Evolutionary conservation across 2,329 filamentous ascomycete genomes (phyloP).

Genomic region (Curvularia sp.): DNA sequence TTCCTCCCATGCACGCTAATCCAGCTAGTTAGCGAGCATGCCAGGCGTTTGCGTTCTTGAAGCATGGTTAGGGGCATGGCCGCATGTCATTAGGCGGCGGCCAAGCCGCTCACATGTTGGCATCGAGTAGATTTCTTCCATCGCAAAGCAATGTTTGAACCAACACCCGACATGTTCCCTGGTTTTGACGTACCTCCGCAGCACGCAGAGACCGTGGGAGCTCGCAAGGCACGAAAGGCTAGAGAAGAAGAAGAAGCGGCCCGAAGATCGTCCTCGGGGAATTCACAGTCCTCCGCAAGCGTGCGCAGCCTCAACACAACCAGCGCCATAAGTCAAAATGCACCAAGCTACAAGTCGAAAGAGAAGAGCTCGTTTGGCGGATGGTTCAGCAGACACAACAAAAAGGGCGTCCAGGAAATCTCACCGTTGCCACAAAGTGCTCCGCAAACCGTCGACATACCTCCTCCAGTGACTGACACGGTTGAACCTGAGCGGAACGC

Average conservation of each 20-base stretch:
- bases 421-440: constrained; percentile 22
- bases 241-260: constrained; percentile 29
- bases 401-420: constrained; percentile 37
- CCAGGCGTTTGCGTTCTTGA: constrained; percentile 2
- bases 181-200: constrained; percentile 37
- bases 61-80: constrained; percentile 7
- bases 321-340: constrained; percentile 14
- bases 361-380: constrained; percentile 23
- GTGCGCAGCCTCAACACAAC: constrained; percentile 15
- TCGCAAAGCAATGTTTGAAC: constrained; percentile 2
- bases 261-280: constrained; percentile 28
- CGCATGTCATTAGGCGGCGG: constrained; percentile 1
- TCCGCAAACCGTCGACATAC: constrained; percentile 20
- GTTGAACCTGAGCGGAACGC: constrained; percentile 9
- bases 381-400: constrained; percentile 32
- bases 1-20: constrained; percentile 6
- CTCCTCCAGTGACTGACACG: neutral
- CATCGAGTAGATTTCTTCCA: constrained; percentile 14
- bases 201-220: constrained; percentile 37
- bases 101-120: constrained; percentile 2
- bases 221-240: constrained; percentile 32
- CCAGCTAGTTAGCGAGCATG: constrained; percentile 6
- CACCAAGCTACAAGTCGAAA: constrained; percentile 17
- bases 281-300: constrained; percentile 35
- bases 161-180: constrained; percentile 32